phyloP scores from a whole-genome alignment of 257 asterid genomes.

The Paulownia fortunei region DNA sequence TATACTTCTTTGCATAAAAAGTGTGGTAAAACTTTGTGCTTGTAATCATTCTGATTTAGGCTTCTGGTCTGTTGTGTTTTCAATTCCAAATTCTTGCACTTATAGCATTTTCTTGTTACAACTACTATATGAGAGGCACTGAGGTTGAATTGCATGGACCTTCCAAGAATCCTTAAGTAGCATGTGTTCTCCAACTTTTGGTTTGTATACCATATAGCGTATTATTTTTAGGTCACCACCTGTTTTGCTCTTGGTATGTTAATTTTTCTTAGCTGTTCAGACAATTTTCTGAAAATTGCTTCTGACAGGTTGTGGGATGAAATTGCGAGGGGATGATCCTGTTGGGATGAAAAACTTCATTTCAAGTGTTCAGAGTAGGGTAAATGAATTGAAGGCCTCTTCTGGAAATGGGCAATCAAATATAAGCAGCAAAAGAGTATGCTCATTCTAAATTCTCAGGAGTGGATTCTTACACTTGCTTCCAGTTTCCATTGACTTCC shows the following conservation, averaged over 20 bases:
- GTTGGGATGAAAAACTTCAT: constrained; percentile 88
- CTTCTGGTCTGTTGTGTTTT: not conserved
- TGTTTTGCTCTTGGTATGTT: constrained; percentile 7
- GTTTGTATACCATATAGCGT: not conserved
- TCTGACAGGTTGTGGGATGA: constrained; percentile 93
- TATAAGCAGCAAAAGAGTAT: constrained; percentile 72
- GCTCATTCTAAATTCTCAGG: constrained; percentile 26
- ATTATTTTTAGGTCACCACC: not conserved
- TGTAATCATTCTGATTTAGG: not conserved
- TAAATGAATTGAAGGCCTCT: constrained; percentile 75
- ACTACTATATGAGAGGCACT: not conserved
- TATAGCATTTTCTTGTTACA: not conserved
- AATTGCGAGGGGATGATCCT: constrained; percentile 93
- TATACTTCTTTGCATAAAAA: not conserved
- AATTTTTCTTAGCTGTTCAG: constrained; percentile 10
- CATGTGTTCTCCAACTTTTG: not conserved
- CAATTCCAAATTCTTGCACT: constrained; percentile 1
- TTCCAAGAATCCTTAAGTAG: not conserved
- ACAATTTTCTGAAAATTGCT: constrained; percentile 23
- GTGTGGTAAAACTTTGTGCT: not conserved
- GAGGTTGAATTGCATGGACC: not conserved
- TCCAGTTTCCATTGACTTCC: constrained; percentile 25
- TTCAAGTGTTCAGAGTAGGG: constrained; percentile 75
- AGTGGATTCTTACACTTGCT: constrained; percentile 22
- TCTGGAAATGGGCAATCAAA: constrained; percentile 61